phyloP scores from a whole-genome alignment of 2,329 filamentous ascomycete genomes.

The Sporothrix variecibatus region DNA sequence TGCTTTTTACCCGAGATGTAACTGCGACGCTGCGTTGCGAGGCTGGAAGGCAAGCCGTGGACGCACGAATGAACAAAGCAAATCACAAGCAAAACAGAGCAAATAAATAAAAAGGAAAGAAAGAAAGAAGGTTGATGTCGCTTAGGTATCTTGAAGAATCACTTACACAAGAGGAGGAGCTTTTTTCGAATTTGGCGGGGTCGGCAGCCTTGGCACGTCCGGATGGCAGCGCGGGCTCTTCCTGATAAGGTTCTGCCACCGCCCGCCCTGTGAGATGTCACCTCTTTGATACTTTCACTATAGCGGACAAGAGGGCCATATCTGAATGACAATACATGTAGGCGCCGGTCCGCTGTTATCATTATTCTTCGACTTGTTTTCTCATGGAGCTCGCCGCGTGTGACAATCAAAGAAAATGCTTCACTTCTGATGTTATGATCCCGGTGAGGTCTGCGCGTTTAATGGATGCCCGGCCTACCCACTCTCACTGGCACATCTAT shows the following conservation, averaged over 20 bases:
- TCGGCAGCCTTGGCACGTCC: neutral
- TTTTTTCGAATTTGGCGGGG: neutral
- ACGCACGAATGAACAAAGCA: neutral
- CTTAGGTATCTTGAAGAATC: neutral
- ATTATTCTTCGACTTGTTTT: neutral
- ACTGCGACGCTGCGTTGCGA: conserved; percentile 19
- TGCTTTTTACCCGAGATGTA: conserved; percentile 8
- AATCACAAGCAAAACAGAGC: neutral
- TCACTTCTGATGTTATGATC: neutral
- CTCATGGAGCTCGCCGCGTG: neutral
- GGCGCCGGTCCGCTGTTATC: neutral
- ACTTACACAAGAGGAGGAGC: neutral
- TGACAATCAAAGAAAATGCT: neutral
- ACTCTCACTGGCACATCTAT: neutral
- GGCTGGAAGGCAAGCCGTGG: neutral
- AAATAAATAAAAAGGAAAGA: too few species aligned
- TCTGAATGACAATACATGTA: neutral
- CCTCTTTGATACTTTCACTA: neutral
- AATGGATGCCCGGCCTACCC: conserved; percentile 1
- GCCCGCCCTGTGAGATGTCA: neutral
- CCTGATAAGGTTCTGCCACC: neutral
- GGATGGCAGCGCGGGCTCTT: neutral
- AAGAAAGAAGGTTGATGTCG: neutral
- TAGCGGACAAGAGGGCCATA: neutral
- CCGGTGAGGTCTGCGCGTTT: neutral